These are phyloP conservation scores for Aspergillus steynii DNA, from an alignment of 495 filamentous ascomycete genomes.

Conservation along the genomic window DNA sequence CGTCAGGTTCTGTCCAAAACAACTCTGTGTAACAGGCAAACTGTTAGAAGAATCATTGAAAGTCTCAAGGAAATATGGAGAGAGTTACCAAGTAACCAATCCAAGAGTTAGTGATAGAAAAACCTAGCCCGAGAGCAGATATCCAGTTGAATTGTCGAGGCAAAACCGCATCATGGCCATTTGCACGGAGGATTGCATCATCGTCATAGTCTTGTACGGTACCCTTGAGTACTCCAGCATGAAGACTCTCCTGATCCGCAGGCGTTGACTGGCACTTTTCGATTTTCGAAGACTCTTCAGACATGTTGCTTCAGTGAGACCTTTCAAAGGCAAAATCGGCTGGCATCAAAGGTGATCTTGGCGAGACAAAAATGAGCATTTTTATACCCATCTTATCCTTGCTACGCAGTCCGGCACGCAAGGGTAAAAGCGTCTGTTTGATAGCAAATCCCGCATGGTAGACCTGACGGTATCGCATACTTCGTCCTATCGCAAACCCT, in stretches of 20 bases:
- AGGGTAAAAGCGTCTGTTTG: too few relatives aligned
- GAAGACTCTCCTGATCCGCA: background rate
- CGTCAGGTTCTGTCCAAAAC: slow-evolving; percentile 25
- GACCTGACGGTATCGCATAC: too few relatives aligned
- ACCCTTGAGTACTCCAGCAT: background rate
- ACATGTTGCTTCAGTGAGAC: background rate
- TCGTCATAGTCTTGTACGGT: slow-evolving; percentile 5
- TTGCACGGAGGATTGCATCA: slow-evolving; percentile 32
- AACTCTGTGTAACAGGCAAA: slow-evolving; percentile 13
- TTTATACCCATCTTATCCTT: too few relatives aligned
- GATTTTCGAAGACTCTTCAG: background rate
- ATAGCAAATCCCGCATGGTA: too few relatives aligned
- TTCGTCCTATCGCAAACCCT: background rate
- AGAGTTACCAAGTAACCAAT: slow-evolving; percentile 25
- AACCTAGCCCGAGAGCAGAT: slow-evolving; percentile 31
- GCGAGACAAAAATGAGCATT: too few relatives aligned
- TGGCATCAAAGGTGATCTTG: too few relatives aligned
- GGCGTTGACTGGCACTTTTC: background rate
- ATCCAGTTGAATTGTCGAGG: slow-evolving; percentile 32
- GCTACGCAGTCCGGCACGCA: too few relatives aligned
- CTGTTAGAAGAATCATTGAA: too few relatives aligned
- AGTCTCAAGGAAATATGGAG: background rate
- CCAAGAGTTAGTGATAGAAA: slow-evolving; percentile 43
- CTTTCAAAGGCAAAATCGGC: too few relatives aligned
- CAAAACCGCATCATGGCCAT: slow-evolving; percentile 33